Evolutionary conservation across 208 protist species (phyloP).

Genomic region (Acanthamoeba castellanii): DNA sequence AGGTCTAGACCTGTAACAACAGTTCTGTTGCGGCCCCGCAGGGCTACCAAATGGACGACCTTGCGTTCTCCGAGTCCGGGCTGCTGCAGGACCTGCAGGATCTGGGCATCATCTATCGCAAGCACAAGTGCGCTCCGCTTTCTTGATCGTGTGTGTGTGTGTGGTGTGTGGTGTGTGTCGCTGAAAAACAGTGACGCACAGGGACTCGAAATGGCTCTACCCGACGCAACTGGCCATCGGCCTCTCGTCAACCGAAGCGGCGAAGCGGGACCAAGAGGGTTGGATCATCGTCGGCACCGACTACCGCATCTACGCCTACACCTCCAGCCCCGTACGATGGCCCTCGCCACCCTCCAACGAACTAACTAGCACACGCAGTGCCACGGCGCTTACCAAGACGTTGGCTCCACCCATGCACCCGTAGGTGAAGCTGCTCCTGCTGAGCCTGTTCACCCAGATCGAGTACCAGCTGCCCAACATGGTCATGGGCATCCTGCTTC

Average conservation of each 20-base stretch:
- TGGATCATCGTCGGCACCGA: constrained; percentile 71
- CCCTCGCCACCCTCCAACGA: too few relatives aligned
- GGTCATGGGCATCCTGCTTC: constrained; percentile 66
- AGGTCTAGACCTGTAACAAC: neutral
- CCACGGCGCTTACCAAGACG: neutral
- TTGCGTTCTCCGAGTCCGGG: neutral
- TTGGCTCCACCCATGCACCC: neutral
- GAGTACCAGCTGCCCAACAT: constrained; percentile 71
- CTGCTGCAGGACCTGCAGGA: constrained; percentile 15
- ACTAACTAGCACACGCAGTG: neutral
- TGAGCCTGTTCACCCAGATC: constrained; percentile 21
- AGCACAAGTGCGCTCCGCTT: neutral
- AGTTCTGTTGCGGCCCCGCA: neutral
- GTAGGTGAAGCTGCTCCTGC: neutral
- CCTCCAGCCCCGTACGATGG: neutral
- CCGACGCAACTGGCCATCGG: constrained; percentile 56
- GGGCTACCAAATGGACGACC: constrained; percentile 15
- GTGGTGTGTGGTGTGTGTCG: neutral
- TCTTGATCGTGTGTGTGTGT: neutral
- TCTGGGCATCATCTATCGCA: constrained; percentile 32
- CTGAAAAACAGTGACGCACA: neutral
- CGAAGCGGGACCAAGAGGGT: constrained; percentile 36
- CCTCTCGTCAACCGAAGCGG: constrained; percentile 55
- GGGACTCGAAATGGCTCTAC: constrained; percentile 13
- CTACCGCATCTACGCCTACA: constrained; percentile 74